Percentiles rank a stretch among this genome's conserved stretches.
Evolutionary conservation across 2,329 filamentous ascomycete genomes (phyloP).

Genomic region (Penicillium verrucosum): DNA sequence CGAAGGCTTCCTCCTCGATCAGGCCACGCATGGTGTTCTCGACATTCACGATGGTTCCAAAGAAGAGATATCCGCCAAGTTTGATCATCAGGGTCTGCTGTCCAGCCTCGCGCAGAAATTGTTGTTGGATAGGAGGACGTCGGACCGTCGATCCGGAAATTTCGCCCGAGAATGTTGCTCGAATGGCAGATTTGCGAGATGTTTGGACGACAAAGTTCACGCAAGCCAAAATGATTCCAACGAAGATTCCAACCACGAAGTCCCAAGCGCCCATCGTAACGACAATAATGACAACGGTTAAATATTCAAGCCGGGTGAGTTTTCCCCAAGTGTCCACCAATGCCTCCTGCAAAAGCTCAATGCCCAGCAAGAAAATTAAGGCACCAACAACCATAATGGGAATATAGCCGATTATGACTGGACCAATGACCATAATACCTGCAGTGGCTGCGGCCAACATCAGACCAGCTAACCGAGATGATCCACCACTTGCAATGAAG

Average conservation of each 20-base stretch:
- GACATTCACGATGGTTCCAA: slow-evolving; percentile 93
- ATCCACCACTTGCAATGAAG: slow-evolving; percentile 88
- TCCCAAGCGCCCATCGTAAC: slow-evolving; percentile 96
- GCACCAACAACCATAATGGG: slow-evolving; percentile 96
- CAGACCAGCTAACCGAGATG: slow-evolving; percentile 79
- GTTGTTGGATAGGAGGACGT: slow-evolving; percentile 81
- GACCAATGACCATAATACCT: slow-evolving; percentile 79
- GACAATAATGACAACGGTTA: slow-evolving; percentile 86
- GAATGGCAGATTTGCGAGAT: slow-evolving; percentile 81
- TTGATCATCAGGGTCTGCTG: slow-evolving; percentile 89
- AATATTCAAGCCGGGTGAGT: slow-evolving; percentile 79
- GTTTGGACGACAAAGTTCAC: slow-evolving; percentile 88
- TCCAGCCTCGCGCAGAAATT: slow-evolving; percentile 80
- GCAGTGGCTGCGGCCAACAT: slow-evolving; percentile 78
- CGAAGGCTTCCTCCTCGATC: slow-evolving; percentile 78
- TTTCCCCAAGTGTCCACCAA: slow-evolving; percentile 86
- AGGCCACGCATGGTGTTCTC: slow-evolving; percentile 81
- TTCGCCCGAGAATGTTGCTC: slow-evolving; percentile 84
- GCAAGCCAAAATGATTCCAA: slow-evolving; percentile 89
- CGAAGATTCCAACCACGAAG: slow-evolving; percentile 89
- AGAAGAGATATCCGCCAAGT: slow-evolving; percentile 93
- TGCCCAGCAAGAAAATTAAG: slow-evolving; percentile 89
- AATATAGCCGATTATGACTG: slow-evolving; percentile 86
- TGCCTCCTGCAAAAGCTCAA: slow-evolving; percentile 86
- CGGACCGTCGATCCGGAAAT: slow-evolving; percentile 89